Conservation (phyloP, 148 eudicot species). For the Fallopia convolvulus region DNA sequence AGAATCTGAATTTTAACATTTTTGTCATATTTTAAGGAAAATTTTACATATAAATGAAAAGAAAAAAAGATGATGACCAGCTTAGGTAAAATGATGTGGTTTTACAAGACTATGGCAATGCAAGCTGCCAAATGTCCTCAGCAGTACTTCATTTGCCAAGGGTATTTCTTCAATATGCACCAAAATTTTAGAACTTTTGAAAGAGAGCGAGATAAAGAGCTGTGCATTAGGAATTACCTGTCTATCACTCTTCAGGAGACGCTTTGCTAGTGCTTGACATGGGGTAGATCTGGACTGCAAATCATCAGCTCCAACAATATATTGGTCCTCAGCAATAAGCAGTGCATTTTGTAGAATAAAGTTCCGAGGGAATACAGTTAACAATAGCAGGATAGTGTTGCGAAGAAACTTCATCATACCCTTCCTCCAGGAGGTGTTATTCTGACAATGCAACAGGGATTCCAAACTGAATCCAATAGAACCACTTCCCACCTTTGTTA, state of each 20-base stretch:
- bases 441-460: constrained; percentile 30
- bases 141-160: not conserved
- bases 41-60: not conserved
- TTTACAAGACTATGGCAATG: not conserved
- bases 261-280: constrained; percentile 80
- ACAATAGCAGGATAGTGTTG: constrained; percentile 61
- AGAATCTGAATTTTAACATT: not conserved
- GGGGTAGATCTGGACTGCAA: constrained; percentile 45
- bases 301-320: constrained; percentile 33
- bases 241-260: constrained; percentile 71
- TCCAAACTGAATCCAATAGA: constrained; percentile 40
- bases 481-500: constrained; percentile 22
- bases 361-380: constrained; percentile 60
- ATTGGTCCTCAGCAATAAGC: constrained; percentile 76
- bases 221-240: constrained; percentile 47
- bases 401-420: constrained; percentile 73
- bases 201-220: not conserved
- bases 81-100: not conserved
- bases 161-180: not conserved
- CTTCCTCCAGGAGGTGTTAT: constrained; percentile 37
- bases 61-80: not conserved
- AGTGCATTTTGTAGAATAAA: constrained; percentile 70
- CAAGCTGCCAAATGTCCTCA: not conserved
- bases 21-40: not conserved
- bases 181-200: not conserved